Base-by-base conservation (phyloP, 768 basidiomycete genomes). In the Termitomyces sp. region DNA sequence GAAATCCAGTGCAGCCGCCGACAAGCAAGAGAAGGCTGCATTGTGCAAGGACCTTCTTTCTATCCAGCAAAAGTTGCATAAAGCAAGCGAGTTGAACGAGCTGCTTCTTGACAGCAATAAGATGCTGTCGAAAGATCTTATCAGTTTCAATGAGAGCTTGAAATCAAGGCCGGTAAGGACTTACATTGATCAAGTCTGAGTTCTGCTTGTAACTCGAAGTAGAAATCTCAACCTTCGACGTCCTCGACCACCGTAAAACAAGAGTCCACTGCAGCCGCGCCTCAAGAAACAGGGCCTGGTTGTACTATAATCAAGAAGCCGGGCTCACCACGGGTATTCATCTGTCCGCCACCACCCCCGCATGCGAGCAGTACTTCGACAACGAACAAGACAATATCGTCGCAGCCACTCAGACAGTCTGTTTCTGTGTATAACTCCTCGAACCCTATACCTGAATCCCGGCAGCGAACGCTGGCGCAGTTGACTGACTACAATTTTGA, bases 401-500 rank as follows among this genome's bases (percentile, higher is more conserved):
- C 43, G 5, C 21, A 55, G 53, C 44, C 44, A 35, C 21, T 26
- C n/a, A 23, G 30, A 41, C 37, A 8, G 26, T 28, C 42, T 43
- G 19, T 17, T 37, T 48, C 41, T 19, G 2, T 41, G 45, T 31
- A 4, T 14, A 21, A 55, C 23, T 42, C 40, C 3, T 10, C 21
- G 38, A 54, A 8, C 1, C n/a, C 23, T 31, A 53, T 67, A 9
- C 68, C 70, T 5, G 26, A 50, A 17, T 42, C 51, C 0, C 69
- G 72, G 14, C 63, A 57, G 12, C 53, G 61, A 11, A 61, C 63
- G 37, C 59, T 75, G 12, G 50, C 62, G 2, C 40, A 43, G 6
- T 61, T 72, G 5, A 67, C 68, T 8, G 54, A 62, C 12, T 64
- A 71, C 26, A 51, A 66, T 5, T 63, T 70, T 12, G 61, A 64